Evolutionary conservation across 164 flowering plant genomes (phyloP).

Genomic region (Liquidambar formosana): DNA sequence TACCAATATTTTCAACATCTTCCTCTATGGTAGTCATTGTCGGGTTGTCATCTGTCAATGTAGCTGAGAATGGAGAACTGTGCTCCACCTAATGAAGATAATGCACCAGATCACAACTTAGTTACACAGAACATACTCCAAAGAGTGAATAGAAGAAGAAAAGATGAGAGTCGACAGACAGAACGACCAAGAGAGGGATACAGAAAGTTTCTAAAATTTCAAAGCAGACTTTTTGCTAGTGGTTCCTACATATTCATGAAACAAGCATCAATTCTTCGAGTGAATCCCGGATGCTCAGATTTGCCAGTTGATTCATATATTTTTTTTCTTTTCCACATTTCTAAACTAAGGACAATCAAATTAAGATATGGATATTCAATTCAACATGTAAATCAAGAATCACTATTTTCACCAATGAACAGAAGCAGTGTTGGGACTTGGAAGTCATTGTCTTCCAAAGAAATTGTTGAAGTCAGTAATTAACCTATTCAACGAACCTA

Average conservation of each 20-base stretch:
- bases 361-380: not conserved
- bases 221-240: not conserved
- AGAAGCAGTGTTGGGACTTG: not conserved
- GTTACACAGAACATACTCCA: not conserved
- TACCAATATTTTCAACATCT: slow-evolving; percentile 49
- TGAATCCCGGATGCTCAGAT: not conserved
- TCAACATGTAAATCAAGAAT: not conserved
- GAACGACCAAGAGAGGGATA: too few species aligned
- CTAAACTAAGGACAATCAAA: not conserved
- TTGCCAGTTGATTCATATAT: not conserved
- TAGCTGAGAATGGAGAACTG: slow-evolving; percentile 37
- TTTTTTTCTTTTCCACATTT: not conserved
- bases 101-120: slow-evolving; percentile 4
- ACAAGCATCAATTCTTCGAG: not conserved
- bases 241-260: not conserved
- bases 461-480: too few species aligned
- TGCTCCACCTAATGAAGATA: slow-evolving; percentile 34
- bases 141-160: not conserved
- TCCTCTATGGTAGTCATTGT: slow-evolving; percentile 40
- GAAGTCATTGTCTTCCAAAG: too few species aligned
- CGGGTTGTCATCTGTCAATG: slow-evolving; percentile 45
- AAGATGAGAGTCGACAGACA: too few species aligned
- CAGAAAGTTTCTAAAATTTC: not conserved
- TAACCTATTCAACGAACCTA: too few species aligned
- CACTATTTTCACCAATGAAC: not conserved